phyloP scores from a whole-genome alignment of 148 eudicot genomes.

The Salicornia ramosissima region DNA sequence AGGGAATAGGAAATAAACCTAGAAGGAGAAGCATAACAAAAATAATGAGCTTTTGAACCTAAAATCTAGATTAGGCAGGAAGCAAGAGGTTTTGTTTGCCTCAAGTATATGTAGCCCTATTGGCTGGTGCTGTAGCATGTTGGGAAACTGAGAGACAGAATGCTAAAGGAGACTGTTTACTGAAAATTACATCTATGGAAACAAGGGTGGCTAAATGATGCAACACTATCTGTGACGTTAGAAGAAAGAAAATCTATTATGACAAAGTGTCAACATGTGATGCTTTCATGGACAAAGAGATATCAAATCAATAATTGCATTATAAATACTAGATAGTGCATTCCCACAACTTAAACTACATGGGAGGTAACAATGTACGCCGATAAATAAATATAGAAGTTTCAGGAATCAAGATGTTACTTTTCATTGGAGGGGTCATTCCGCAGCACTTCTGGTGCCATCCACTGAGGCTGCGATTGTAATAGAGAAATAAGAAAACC shows the following conservation, averaged over 20 bases:
- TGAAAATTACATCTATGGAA: background rate
- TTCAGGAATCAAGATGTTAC: slow-evolving; percentile 17
- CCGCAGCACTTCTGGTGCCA: slow-evolving; percentile 92
- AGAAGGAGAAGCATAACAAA: too few species aligned
- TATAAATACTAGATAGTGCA: background rate
- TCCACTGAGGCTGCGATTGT: slow-evolving; percentile 81
- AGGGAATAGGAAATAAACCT: too few species aligned
- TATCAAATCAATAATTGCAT: background rate
- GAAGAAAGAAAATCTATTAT: background rate
- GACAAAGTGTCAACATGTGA: background rate
- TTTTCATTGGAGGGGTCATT: slow-evolving; percentile 65
- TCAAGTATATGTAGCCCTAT: background rate
- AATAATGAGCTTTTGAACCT: background rate
- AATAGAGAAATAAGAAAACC: background rate
- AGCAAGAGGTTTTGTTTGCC: background rate
- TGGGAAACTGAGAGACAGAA: background rate
- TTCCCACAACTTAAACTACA: too few species aligned
- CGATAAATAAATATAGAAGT: too few species aligned
- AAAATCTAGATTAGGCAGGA: background rate
- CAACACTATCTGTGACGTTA: background rate
- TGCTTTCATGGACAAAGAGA: background rate
- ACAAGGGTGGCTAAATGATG: background rate
- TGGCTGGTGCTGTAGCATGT: background rate
- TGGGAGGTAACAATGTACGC: too few species aligned
- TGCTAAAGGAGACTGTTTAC: background rate